Conservation (phyloP, 2,329 filamentous ascomycete species). For the Aspergillus sp. region DNA sequence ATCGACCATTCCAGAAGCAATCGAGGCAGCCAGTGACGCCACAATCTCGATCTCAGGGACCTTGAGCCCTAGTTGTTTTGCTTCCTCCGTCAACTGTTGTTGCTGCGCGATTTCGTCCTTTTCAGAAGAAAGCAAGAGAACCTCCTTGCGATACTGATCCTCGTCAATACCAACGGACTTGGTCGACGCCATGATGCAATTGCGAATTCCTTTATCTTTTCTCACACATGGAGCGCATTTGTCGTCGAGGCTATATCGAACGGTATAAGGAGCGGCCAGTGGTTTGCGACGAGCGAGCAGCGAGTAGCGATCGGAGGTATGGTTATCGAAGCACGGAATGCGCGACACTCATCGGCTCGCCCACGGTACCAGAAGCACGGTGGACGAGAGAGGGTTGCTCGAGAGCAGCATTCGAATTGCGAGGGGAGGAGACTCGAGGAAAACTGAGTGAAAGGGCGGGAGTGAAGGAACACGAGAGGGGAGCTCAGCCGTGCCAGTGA, state of each 20-base stretch:
- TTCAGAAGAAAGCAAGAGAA: constrained; percentile 34
- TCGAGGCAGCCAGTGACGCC: constrained; percentile 37
- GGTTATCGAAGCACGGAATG: constrained; percentile 10
- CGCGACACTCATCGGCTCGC: constrained; percentile 26
- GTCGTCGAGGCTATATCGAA: background rate
- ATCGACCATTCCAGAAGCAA: constrained; percentile 35
- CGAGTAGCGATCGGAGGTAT: background rate
- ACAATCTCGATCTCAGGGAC: constrained; percentile 32
- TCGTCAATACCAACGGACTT: constrained; percentile 32
- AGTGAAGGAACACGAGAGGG: constrained; percentile 10
- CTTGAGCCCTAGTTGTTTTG: constrained; percentile 37
- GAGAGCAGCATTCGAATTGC: constrained; percentile 32
- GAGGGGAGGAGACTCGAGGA: constrained; percentile 12
- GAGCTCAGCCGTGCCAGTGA: background rate
- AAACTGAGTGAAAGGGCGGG: constrained; percentile 10
- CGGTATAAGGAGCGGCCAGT: background rate
- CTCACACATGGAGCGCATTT: constrained; percentile 15
- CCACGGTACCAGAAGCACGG: constrained; percentile 31
- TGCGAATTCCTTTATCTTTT: constrained; percentile 16
- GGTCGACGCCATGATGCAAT: constrained; percentile 25
- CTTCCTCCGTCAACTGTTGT: constrained; percentile 38
- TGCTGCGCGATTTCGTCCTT: constrained; percentile 40
- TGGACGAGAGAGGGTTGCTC: constrained; percentile 31
- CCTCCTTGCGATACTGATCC: constrained; percentile 37
- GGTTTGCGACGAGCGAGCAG: background rate